Evolutionary conservation across 805 yeast genomes (phyloP).

Genomic region (Lachancea kluyveri): DNA sequence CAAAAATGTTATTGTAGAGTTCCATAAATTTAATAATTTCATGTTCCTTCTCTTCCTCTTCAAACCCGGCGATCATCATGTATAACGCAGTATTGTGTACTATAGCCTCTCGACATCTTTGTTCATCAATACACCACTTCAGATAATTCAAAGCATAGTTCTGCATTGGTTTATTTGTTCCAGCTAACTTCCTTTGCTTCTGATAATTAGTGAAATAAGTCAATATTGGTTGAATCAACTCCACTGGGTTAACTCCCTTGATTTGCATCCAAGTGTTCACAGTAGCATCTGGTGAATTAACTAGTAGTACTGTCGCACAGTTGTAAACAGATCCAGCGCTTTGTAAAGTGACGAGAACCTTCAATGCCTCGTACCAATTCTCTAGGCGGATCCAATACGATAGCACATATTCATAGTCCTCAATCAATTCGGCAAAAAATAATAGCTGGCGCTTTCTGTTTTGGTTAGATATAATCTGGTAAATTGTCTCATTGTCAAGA

Average conservation of each 20-base stretch:
- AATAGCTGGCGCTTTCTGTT: conserved; percentile 60
- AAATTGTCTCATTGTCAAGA: conserved; percentile 63
- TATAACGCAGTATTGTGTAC: conserved; percentile 70
- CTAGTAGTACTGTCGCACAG: conserved; percentile 61
- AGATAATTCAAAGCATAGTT: conserved; percentile 68
- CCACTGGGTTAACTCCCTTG: conserved; percentile 47
- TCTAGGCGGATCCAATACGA: conserved; percentile 62
- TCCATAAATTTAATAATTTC: conserved; percentile 47
- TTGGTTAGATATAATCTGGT: conserved; percentile 63
- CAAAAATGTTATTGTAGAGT: conserved; percentile 40
- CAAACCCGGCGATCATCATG: conserved; percentile 46
- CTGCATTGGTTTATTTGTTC: conserved; percentile 25
- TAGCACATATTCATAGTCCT: conserved; percentile 65
- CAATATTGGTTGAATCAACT: conserved; percentile 69
- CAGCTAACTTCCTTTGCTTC: conserved; percentile 6
- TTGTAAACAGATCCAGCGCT: conserved; percentile 50
- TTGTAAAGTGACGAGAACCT: conserved; percentile 44
- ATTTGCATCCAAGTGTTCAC: conserved; percentile 70
- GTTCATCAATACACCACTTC: conserved; percentile 43
- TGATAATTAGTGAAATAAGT: conserved; percentile 51
- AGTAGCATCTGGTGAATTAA: conserved; percentile 63
- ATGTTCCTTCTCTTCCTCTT: conserved; percentile 36
- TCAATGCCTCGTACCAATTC: conserved; percentile 69
- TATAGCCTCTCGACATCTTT: conserved; percentile 37
- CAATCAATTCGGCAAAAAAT: conserved; percentile 57